Conservation (phyloP, 306 rosid genomes). For the Prunus salicina region DNA sequence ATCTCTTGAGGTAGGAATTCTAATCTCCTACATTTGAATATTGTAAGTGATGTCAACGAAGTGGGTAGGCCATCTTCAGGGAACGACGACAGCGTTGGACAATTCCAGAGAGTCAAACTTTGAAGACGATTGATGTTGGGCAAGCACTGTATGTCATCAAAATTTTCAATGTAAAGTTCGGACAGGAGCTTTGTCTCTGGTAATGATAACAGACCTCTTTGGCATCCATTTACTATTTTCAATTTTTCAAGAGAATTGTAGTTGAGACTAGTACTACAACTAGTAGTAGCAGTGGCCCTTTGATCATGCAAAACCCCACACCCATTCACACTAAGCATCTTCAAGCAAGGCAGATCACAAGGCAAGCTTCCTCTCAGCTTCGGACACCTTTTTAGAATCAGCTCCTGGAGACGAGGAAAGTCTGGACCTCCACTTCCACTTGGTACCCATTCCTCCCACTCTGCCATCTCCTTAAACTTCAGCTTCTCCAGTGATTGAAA, state of each 20-base stretch:
- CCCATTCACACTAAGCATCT: accelerated
- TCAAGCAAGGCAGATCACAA: not conserved
- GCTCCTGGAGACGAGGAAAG: not conserved
- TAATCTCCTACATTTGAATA: accelerated
- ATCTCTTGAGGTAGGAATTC: not conserved
- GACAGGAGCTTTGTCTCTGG: not conserved
- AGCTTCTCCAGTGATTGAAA: not conserved
- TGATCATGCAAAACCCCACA: not conserved
- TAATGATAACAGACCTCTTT: not conserved
- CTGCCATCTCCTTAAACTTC: not conserved
- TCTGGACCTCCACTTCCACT: too few species aligned
- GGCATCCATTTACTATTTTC: accelerated
- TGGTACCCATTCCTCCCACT: conserved; percentile 2
- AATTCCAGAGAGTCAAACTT: accelerated
- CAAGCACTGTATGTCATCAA: not conserved
- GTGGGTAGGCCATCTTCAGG: not conserved
- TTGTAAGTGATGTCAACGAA: accelerated
- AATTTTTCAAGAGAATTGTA: not conserved
- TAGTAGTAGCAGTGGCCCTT: not conserved
- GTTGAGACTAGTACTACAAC: too few species aligned
- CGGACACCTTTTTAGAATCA: not conserved
- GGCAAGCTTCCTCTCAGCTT: not conserved
- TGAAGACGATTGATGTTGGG: not conserved
- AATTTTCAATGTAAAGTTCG: accelerated
- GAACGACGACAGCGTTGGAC: not conserved